phyloP scores from a whole-genome alignment of 768 basidiomycete species.

The Porphyrellus cyaneotinctus region DNA sequence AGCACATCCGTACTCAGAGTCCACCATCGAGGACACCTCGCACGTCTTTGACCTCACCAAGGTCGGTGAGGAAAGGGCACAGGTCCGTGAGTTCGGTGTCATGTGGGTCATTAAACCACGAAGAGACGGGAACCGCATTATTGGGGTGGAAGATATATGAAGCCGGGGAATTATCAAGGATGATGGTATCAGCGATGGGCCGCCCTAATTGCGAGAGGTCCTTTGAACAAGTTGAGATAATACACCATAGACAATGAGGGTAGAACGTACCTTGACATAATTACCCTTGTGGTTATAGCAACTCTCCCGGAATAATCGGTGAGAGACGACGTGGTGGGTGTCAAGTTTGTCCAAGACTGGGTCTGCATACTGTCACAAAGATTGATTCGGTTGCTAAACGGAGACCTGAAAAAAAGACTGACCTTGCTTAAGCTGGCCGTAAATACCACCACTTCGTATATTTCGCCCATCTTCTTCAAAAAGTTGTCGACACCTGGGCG shows the following conservation, averaged over 20 bases:
- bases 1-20: slow-evolving; percentile 41
- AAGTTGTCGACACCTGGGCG: slow-evolving; percentile 97
- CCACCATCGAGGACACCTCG: slow-evolving; percentile 88
- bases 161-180: slow-evolving; percentile 98
- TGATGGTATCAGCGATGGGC: slow-evolving; percentile 90
- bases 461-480: slow-evolving; percentile 96
- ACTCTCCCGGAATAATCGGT: slow-evolving; percentile 94
- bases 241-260: neutral
- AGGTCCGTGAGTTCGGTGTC: slow-evolving; percentile 97
- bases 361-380: slow-evolving; percentile 78
- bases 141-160: slow-evolving; percentile 99
- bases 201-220: slow-evolving; percentile 97
- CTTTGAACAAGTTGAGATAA: slow-evolving; percentile 39
- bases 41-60: slow-evolving; percentile 82
- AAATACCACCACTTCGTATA: slow-evolving; percentile 97
- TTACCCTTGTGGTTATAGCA: slow-evolving; percentile 99
- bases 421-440: slow-evolving; percentile 98
- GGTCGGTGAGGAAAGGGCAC: slow-evolving; percentile 89
- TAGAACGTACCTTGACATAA: slow-evolving; percentile 84
- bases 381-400: slow-evolving; percentile 5
- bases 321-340: slow-evolving; percentile 84
- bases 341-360: slow-evolving; percentile 98
- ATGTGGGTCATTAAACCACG: slow-evolving; percentile 99
- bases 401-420: slow-evolving; percentile 19
- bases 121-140: slow-evolving; percentile 98